Percentiles rank a stretch among this genome's conserved stretches.
Conservation (phyloP, 208 protist species). For the Blastocrithidia nonstop region DNA sequence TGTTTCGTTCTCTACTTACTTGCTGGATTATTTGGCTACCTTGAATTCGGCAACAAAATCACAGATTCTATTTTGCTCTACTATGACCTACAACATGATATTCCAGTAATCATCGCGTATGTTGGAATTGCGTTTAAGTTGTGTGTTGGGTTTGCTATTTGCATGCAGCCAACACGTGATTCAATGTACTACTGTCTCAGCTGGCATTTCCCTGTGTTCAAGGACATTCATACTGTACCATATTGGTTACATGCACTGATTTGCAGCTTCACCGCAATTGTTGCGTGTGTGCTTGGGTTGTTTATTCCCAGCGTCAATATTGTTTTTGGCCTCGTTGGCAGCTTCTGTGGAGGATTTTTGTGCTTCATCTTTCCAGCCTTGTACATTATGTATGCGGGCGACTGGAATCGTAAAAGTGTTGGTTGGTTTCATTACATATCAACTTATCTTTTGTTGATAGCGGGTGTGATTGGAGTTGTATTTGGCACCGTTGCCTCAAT, state of each 20-base stretch:
- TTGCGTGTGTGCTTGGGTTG: slow-evolving; percentile 54
- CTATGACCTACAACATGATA: slow-evolving; percentile 27
- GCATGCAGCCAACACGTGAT: slow-evolving; percentile 54
- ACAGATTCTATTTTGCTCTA: slow-evolving; percentile 36
- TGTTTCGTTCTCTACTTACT: slow-evolving; percentile 39
- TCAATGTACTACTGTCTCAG: slow-evolving; percentile 50
- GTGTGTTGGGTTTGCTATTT: slow-evolving; percentile 61
- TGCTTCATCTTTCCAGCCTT: slow-evolving; percentile 74
- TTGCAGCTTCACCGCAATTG: slow-evolving; percentile 30
- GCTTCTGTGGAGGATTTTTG: slow-evolving; percentile 55
- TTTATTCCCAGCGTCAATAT: slow-evolving; percentile 54
- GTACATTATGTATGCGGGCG: slow-evolving; percentile 67
- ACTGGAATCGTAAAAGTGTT: slow-evolving; percentile 30
- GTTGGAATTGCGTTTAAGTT: slow-evolving; percentile 59
- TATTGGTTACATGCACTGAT: slow-evolving; percentile 44
- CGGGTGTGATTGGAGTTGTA: slow-evolving; percentile 43
- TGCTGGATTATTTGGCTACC: slow-evolving; percentile 63
- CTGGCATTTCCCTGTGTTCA: slow-evolving; percentile 22
- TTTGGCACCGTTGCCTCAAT: slow-evolving; percentile 50
- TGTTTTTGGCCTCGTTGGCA: slow-evolving; percentile 67
- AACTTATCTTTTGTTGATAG: slow-evolving; percentile 63
- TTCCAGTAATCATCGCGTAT: slow-evolving; percentile 35
- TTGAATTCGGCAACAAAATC: slow-evolving; percentile 40
- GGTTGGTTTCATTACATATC: slow-evolving; percentile 49
- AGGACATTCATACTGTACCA: slow-evolving; percentile 24